A percentile compares a stretch with the other conserved stretches of the same genome.
phyloP scores from a whole-genome alignment of 768 basidiomycete species.

The Punctularia strigosozonata region DNA sequence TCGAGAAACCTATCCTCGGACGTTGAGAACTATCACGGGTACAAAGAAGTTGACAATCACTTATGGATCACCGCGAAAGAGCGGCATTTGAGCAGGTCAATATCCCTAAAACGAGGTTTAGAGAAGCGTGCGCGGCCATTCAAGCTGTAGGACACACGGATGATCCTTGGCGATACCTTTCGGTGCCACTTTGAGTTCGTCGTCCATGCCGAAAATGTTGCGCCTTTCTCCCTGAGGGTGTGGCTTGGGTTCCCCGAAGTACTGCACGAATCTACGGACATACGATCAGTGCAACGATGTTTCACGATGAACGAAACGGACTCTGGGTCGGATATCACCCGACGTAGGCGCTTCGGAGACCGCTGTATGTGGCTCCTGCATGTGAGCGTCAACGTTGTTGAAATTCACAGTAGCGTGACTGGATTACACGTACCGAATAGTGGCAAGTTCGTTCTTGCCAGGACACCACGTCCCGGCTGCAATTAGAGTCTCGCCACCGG shows the following conservation, averaged over 20 bases:
- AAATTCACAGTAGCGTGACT: background rate
- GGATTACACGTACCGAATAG: slow-evolving; percentile 41
- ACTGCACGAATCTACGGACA: too few relatives aligned
- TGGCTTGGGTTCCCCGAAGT: slow-evolving; percentile 64
- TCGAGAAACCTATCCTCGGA: slow-evolving; percentile 1
- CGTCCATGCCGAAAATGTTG: slow-evolving; percentile 81
- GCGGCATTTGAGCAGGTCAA: slow-evolving; percentile 82
- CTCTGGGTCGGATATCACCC: slow-evolving; percentile 49
- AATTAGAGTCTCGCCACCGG: slow-evolving; percentile 56
- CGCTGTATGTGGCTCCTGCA: slow-evolving; percentile 50
- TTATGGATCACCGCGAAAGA: slow-evolving; percentile 56
- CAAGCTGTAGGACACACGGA: slow-evolving; percentile 28
- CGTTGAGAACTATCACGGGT: slow-evolving; percentile 14
- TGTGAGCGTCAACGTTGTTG: background rate
- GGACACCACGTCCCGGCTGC: slow-evolving; percentile 80
- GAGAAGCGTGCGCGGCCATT: background rate
- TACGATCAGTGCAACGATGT: too few relatives aligned
- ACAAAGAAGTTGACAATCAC: too few relatives aligned
- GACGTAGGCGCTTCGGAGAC: slow-evolving; percentile 49
- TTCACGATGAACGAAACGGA: too few relatives aligned
- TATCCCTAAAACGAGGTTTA: slow-evolving; percentile 43
- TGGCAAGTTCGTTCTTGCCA: slow-evolving; percentile 64
- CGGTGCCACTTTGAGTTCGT: slow-evolving; percentile 83
- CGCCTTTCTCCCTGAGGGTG: slow-evolving; percentile 48
- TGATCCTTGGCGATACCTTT: slow-evolving; percentile 84